Evolutionary conservation across 2,329 filamentous ascomycete species (phyloP), one percentile per base, ranked within the genome.

Genomic region (Exserohilum turcica): DNA sequence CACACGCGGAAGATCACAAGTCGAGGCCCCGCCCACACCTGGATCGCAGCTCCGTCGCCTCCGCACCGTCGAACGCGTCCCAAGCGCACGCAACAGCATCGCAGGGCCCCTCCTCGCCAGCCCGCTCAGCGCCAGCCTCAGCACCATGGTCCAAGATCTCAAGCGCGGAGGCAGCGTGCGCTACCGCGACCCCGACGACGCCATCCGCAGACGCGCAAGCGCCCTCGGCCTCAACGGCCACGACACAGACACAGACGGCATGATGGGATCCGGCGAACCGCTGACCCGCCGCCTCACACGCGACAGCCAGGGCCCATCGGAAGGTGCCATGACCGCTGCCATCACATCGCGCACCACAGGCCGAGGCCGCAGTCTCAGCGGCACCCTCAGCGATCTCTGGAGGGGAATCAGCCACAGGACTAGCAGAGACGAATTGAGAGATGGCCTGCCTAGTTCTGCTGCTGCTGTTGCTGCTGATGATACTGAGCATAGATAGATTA

Each of bases 61-160:
- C 2, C 57, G 61, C 19, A 74, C 73, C 2, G 59, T 59, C 10
- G 73, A 77, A 19, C 63, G 75, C n/a, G 75, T 74, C 12, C 73
- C 74, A 7, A 21, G 19, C 38, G 24, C 35, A 2, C 18, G 77
- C 80, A 40, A 77, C 79, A 58, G 81, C 80, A 0, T 77, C 84
- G 15, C 78, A 78, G 3, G 78, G 2, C 82, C 87, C 32, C 76
- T 88, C 32, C 78, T 88, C 4, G 79, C 86, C 1, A 82, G 82
- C 27, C 84, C 86, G 0, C 76, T 89, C 1, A 85, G 82, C 2
- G 82, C 80, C 1, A 82, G 82, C 0, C 76, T 89, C 13, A 84
- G 79, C 65, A 86, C 82, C 1, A 82, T 89, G 42, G 84, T 89
- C 5, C 86, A 85, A 7, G 86, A 89, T 58, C 81, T 84, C 18